These are phyloP conservation scores for Kwoniella pini DNA, from an alignment of 768 basidiomycete genomes.

Conservation along the genomic window DNA sequence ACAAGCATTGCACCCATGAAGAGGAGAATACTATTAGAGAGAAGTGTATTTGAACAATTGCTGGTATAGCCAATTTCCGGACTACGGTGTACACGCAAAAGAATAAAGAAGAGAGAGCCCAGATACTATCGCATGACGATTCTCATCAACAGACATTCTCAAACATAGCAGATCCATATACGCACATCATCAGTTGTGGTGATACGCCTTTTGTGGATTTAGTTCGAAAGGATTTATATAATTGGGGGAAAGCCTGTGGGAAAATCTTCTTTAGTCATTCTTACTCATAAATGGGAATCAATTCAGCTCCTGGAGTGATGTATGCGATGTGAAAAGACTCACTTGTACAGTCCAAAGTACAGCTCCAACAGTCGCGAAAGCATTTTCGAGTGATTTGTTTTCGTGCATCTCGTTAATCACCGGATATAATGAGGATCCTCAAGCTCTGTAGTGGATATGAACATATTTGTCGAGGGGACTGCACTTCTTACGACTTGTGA, in stretches of 20 bases:
- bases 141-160: too few relatives aligned
- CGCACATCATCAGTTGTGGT: slow-evolving; percentile 64
- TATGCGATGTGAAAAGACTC: too few relatives aligned
- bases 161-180: background rate
- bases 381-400: slow-evolving; percentile 67
- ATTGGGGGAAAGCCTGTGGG: slow-evolving; percentile 61
- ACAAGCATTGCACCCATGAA: slow-evolving; percentile 71
- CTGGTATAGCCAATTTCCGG: slow-evolving; percentile 68
- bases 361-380: slow-evolving; percentile 67
- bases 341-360: slow-evolving; percentile 55
- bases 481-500: too few relatives aligned
- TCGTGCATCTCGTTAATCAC: slow-evolving; percentile 53
- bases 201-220: slow-evolving; percentile 73
- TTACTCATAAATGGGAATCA: too few relatives aligned
- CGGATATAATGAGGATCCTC: too few relatives aligned
- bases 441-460: too few relatives aligned
- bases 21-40: slow-evolving; percentile 65
- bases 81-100: slow-evolving; percentile 69
- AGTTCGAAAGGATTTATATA: slow-evolving; percentile 70
- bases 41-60: slow-evolving; percentile 59
- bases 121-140: slow-evolving; percentile 57
- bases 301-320: too few relatives aligned
- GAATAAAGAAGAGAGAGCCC: slow-evolving; percentile 64
- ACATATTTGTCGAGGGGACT: too few relatives aligned
- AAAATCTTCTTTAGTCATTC: too few relatives aligned